phyloP scores from a whole-genome alignment of 176 grass and related monocot species.

The Aechmea fasciata region DNA sequence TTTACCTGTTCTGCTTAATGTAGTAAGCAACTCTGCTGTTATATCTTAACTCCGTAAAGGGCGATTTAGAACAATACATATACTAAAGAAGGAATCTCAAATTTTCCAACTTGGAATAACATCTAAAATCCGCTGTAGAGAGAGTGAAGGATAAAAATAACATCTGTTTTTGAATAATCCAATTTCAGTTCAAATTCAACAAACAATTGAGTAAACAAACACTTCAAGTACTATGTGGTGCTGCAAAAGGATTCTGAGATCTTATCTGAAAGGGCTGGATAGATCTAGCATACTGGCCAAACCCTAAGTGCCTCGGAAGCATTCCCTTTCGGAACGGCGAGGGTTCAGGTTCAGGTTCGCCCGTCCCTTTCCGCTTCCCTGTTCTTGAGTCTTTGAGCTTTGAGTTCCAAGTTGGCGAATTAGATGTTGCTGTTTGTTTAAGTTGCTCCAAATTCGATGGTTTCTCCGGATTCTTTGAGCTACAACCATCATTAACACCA shows the following conservation, averaged over 20 bases:
- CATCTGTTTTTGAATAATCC: background rate
- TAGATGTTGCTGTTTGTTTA: background rate
- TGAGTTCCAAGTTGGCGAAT: background rate
- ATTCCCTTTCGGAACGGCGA: background rate
- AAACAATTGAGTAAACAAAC: background rate
- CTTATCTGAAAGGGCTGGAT: background rate
- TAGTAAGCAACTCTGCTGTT: too few relatives aligned
- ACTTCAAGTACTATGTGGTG: background rate
- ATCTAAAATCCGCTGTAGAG: background rate
- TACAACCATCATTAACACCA: background rate
- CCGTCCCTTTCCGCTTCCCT: background rate
- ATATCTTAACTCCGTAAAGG: too few relatives aligned
- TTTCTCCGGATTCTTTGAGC: background rate
- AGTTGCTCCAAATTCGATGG: background rate
- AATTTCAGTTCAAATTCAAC: background rate
- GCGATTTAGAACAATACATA: too few relatives aligned
- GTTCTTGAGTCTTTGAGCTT: background rate
- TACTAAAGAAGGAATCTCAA: too few relatives aligned
- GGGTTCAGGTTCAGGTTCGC: background rate
- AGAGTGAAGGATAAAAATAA: background rate
- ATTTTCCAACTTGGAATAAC: too few relatives aligned
- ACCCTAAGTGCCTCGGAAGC: background rate
- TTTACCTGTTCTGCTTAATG: too few relatives aligned
- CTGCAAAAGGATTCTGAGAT: background rate
- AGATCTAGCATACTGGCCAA: background rate